Conservation (phyloP, 2,329 filamentous ascomycete species). For the Nothomitra cinnamomea region DNA sequence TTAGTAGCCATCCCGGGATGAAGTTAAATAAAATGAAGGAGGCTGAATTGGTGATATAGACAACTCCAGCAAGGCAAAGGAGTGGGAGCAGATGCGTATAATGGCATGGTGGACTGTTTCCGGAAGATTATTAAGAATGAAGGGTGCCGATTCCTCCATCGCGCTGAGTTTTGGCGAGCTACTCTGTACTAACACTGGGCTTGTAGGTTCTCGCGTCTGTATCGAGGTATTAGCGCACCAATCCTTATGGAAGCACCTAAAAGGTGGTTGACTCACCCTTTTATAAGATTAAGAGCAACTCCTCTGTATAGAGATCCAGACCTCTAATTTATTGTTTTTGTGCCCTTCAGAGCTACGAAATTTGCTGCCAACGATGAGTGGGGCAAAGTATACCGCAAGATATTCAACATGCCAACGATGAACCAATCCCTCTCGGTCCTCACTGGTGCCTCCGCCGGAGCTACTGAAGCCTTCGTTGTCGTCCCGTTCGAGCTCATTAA, state of each 20-base stretch:
- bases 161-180: too few species aligned
- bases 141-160: slow-evolving; percentile 43
- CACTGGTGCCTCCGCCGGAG: slow-evolving; percentile 85
- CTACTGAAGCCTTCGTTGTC: slow-evolving; percentile 90
- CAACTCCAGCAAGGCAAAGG: slow-evolving; percentile 69
- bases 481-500: slow-evolving; percentile 98
- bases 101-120: slow-evolving; percentile 96
- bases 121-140: slow-evolving; percentile 91
- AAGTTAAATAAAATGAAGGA: background rate
- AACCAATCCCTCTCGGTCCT: slow-evolving; percentile 82
- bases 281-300: too few species aligned
- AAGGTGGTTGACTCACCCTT: slow-evolving; percentile 26
- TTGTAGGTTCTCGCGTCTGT: slow-evolving; percentile 64
- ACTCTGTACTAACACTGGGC: background rate
- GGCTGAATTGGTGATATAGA: slow-evolving; percentile 28
- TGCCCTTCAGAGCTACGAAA: slow-evolving; percentile 58
- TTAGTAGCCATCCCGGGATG: slow-evolving; percentile 30
- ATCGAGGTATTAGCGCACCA: slow-evolving; percentile 87
- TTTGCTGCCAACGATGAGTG: slow-evolving; percentile 98
- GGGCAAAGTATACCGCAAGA: slow-evolving; percentile 81
- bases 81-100: slow-evolving; percentile 70
- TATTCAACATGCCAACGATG: slow-evolving; percentile 75
- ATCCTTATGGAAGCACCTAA: slow-evolving; percentile 97
- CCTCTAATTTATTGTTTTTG: background rate
- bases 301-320: slow-evolving; percentile 1